Conservation (phyloP, 2,329 filamentous ascomycete species). For the Penicillium occitanis region DNA sequence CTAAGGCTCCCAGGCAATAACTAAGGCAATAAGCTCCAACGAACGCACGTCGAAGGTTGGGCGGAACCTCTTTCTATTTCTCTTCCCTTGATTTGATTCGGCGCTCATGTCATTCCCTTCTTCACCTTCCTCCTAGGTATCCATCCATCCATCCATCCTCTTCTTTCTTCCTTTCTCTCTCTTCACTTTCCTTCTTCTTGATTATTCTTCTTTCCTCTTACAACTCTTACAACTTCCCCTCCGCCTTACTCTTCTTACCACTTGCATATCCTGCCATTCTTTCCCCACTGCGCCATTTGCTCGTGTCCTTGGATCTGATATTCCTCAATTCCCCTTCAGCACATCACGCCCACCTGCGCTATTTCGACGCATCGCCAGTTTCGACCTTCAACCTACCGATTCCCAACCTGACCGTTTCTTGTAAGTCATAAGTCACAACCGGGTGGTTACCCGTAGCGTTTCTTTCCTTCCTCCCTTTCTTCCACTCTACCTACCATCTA, state of each 20-base stretch:
- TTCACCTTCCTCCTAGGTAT: conserved; percentile 20
- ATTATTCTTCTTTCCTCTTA: conserved; percentile 1
- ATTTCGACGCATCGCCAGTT: not conserved
- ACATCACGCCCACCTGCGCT: not conserved
- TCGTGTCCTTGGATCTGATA: not conserved
- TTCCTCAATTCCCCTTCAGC: not conserved
- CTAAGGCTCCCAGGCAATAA: conserved; percentile 15
- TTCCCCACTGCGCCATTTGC: conserved; percentile 23
- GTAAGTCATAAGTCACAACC: not conserved
- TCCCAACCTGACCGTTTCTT: not conserved
- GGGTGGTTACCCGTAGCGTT: not conserved
- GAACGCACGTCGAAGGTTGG: conserved; percentile 16
- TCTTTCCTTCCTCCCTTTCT: not conserved
- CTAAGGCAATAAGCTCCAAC: conserved; percentile 13
- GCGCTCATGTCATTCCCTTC: conserved; percentile 16
- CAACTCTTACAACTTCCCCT: not conserved
- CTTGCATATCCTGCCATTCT: conserved; percentile 25
- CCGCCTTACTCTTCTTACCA: conserved; percentile 18
- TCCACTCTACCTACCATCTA: not conserved
- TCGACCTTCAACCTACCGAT: not conserved
- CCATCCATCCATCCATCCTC: conserved; percentile 13
- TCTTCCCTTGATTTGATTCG: conserved; percentile 17
- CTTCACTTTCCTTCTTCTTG: conserved; percentile 1
- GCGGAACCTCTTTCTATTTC: conserved; percentile 25
- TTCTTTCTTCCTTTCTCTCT: conserved; percentile 17